Percentiles rank a stretch among this genome's conserved stretches.
Conservation (phyloP, 2,329 filamentous ascomycete genomes). For the Myotisia sp. region DNA sequence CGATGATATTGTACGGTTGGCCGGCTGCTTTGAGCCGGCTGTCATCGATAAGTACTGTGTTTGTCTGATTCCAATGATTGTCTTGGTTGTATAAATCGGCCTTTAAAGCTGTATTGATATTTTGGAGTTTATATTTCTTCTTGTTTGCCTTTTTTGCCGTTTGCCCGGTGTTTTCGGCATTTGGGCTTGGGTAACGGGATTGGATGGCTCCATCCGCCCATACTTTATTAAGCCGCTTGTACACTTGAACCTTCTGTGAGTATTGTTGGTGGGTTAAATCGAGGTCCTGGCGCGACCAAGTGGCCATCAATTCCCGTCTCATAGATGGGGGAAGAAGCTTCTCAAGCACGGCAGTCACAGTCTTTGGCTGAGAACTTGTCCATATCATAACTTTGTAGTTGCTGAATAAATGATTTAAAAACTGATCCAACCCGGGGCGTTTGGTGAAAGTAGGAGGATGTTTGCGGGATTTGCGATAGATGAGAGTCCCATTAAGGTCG, state of each 20-base stretch:
- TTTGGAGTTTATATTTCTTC: slow-evolving; percentile 1
- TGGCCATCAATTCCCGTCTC: slow-evolving; percentile 44
- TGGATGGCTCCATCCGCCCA: slow-evolving; percentile 46
- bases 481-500: slow-evolving; percentile 84
- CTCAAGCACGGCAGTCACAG: slow-evolving; percentile 48
- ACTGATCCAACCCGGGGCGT: slow-evolving; percentile 53
- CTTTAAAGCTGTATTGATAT: slow-evolving; percentile 28
- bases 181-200: slow-evolving; percentile 24
- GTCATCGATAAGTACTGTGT: slow-evolving; percentile 86
- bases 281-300: slow-evolving; percentile 69
- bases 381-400: slow-evolving; percentile 75
- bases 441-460: slow-evolving; percentile 43
- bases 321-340: slow-evolving; percentile 45
- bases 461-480: slow-evolving; percentile 50
- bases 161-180: background rate
- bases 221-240: slow-evolving; percentile 64
- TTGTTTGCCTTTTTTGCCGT: background rate
- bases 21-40: slow-evolving; percentile 61
- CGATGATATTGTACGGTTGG: slow-evolving; percentile 71
- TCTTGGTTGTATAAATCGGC: slow-evolving; percentile 34
- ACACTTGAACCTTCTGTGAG: slow-evolving; percentile 60
- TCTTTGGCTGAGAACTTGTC: slow-evolving; percentile 67
- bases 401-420: slow-evolving; percentile 59
- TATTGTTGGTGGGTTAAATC: slow-evolving; percentile 53
- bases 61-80: slow-evolving; percentile 57